Base-by-base conservation (phyloP, 2,329 filamentous ascomycete genomes). In the Fusarium sp. region DNA sequence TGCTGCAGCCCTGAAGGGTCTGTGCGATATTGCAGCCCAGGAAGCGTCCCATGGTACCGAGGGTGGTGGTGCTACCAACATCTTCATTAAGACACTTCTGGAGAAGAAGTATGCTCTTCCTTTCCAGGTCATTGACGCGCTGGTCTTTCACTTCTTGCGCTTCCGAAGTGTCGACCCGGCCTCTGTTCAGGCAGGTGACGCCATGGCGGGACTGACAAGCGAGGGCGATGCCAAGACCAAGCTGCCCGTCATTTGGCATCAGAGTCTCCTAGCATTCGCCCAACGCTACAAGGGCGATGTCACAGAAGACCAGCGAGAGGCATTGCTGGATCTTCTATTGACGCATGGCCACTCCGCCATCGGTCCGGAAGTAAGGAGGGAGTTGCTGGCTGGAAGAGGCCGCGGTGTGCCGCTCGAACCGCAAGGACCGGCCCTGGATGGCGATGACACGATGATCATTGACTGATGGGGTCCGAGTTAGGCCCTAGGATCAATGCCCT, bases 91-190 rank as follows among this genome's bases (percentile, higher is more conserved):
- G 77, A 91, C 94, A 1, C 87, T 99, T 39, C 85, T 99, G 5
- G 95, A 98, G 82, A 99, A 99, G 88, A 97, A 97, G 78, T 98
- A 99, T 75, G 96, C 96, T 0, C 85, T 99, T 11, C 96, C 95
- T 0, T 98, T 93, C 83, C 95, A 97, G 81, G 95, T 97, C 57
- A 91, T 99, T 52, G 96, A 99, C 75, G 92, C 94, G 2, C 85
- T 98, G 2, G 96, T 99, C 10, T 98, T 98, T 84, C 95, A 99
- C 81, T 99, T 99, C 81, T 81, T 98, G 67, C 92, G 96, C 15
- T 98, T 97, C 84, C 88, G 93, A 36, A 92, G 88, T 56, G 87
- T 89, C 28, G 90, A 93, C 66, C 87, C 90, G 3, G 84, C 86
- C 3, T 84, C 84, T 11, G 85, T 87, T 16, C 84, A 88, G 34